Conservation (phyloP, 2,329 filamentous ascomycete genomes). For the Metarhizium anisopliae region DNA sequence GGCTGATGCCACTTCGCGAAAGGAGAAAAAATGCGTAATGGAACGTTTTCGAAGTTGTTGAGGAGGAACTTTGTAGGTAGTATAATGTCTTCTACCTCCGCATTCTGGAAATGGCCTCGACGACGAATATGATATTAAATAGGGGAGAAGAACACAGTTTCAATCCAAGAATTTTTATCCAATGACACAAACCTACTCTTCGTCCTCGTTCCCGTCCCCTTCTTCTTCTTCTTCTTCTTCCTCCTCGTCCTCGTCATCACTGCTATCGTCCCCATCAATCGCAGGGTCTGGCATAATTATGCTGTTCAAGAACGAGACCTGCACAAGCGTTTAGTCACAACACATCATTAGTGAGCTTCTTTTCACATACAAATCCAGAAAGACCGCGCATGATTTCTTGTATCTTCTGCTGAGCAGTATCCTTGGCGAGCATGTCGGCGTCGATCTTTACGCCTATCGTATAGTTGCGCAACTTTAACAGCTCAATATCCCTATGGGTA, state of each 20-base stretch:
- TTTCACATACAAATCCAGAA: constrained; percentile 60
- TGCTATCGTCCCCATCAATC: constrained; percentile 31
- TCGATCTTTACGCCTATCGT: constrained; percentile 59
- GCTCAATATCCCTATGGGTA: constrained; percentile 68
- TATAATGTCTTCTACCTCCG: not conserved
- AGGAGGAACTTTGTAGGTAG: not conserved
- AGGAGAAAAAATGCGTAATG: not conserved
- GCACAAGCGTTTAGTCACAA: not conserved
- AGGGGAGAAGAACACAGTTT: not conserved
- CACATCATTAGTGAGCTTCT: not conserved
- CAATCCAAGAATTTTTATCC: not conserved
- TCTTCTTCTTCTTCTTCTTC: constrained; percentile 10
- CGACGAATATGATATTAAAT: not conserved
- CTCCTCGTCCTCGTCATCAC: constrained; percentile 24
- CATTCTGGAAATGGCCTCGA: not conserved
- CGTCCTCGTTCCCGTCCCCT: constrained; percentile 2
- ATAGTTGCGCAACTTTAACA: constrained; percentile 74
- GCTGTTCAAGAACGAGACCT: constrained; percentile 65
- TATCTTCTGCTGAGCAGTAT: constrained; percentile 56
- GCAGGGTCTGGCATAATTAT: constrained; percentile 63
- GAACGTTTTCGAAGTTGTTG: not conserved
- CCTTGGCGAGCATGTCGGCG: constrained; percentile 54
- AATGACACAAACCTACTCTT: not conserved
- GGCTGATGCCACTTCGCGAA: not conserved
- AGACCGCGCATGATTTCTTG: constrained; percentile 56